Evolutionary conservation across 306 rosid species (phyloP), one percentile per base, ranked within the genome.

Genomic region (Oemleria cerasiformis): DNA sequence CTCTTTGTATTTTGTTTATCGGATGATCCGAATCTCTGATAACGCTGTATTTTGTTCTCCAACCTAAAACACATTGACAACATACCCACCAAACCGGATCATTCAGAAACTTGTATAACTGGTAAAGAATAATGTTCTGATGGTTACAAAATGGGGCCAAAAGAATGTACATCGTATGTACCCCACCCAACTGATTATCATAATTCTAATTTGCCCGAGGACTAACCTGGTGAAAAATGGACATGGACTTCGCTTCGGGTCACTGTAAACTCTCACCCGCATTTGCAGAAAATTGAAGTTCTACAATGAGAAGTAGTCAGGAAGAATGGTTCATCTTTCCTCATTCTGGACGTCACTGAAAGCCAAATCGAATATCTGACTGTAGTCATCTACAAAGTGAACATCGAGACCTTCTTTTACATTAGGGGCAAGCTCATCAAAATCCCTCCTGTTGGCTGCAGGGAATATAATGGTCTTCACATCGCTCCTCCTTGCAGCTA

Each of bases 401-500:
- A 94, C 99, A 74, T 86, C 91, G 20, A 94, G 91, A 66, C 99
- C 99, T 82, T 86, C 90, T 84, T 88, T 91, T 59, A 94, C 96
- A 76, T 91, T 88, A 49, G 82, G 72, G 5, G 96, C 90, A 61
- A 93, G 88, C 81, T 93, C 96, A 65, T 93, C 97, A 44, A 66
- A 94, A 79, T 94, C 99, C 84, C 96, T 91, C 83, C 82, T 73
- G 89, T 94, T 94, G 15, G 97, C 97, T 0, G 91, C 75, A 73
- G 99, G 99, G 79, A 94, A 91, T 74, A 94, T 72, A 63, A 94
- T 87, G 30, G 92, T 94, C 83, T 82, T 94, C 51, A 89, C 89
- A 1, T 80, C 92, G 21, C 96, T 88, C 78, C 99, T 88, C 70
- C 95, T 85, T 8, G 99, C 99, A 0, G 99, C 97, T 75, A 94